These are phyloP conservation scores for Capronia americana DNA, from an alignment of 2,329 filamentous ascomycete genomes.

Conservation along the genomic window DNA sequence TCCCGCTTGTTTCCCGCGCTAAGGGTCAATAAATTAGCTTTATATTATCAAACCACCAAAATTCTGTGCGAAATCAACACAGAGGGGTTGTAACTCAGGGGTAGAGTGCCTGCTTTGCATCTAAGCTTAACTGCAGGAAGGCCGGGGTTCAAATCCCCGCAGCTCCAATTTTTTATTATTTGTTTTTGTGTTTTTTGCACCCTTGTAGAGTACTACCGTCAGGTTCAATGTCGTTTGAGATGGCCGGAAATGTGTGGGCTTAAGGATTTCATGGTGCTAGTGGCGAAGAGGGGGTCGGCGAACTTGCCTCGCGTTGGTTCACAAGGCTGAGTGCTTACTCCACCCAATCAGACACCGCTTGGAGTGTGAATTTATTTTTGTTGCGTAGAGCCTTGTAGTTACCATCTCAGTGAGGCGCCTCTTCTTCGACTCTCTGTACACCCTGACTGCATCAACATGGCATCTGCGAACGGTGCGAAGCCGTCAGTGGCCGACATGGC, in stretches of 20 bases:
- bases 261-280: background rate
- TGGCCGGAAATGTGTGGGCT: background rate
- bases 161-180: background rate
- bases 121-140: background rate
- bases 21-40: background rate
- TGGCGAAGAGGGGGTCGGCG: background rate
- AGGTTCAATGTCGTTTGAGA: background rate
- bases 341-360: background rate
- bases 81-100: slow-evolving; percentile 8
- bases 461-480: slow-evolving; percentile 35
- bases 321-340: background rate
- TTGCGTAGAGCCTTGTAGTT: background rate
- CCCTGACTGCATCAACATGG: background rate
- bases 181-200: background rate
- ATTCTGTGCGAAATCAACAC: background rate
- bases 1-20: background rate
- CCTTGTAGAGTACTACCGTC: too few relatives aligned
- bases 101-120: slow-evolving; percentile 9
- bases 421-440: background rate
- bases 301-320: background rate
- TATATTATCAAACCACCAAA: background rate
- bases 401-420: background rate
- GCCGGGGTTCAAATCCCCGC: slow-evolving; percentile 5
- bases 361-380: background rate
- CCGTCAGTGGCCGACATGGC: slow-evolving; percentile 39